Percentiles rank a stretch among this genome's conserved stretches.
These are phyloP conservation scores for Clavispora vitiphila DNA, from an alignment of 805 yeast genomes.

Conservation along the genomic window DNA sequence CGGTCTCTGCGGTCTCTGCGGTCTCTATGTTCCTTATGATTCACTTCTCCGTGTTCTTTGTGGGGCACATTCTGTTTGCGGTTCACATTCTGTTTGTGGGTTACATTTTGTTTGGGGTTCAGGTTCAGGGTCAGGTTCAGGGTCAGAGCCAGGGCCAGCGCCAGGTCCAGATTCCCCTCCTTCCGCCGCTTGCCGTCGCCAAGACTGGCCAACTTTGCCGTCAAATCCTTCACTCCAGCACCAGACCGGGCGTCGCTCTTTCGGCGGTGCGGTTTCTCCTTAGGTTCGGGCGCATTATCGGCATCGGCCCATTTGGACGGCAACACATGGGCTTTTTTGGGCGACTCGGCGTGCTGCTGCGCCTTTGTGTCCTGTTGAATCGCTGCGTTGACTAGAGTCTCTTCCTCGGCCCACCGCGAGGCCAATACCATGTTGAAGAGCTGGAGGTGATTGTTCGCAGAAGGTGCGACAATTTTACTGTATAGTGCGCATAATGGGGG, in stretches of 20 bases:
- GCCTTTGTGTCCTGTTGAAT: slow-evolving; percentile 16
- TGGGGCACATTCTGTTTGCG: too few relatives aligned
- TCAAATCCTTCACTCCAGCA: background rate
- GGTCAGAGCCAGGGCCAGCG: background rate
- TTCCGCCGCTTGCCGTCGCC: background rate
- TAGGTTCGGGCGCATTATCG: background rate
- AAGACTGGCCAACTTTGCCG: background rate
- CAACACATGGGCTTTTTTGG: slow-evolving; percentile 14
- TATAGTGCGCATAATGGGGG: background rate
- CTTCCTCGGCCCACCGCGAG: slow-evolving; percentile 36
- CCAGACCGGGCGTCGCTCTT: background rate
- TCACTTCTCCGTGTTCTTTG: too few relatives aligned
- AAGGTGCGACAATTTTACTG: too few relatives aligned
- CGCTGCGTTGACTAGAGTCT: slow-evolving; percentile 22
- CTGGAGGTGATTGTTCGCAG: background rate
- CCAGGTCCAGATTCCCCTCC: too few relatives aligned
- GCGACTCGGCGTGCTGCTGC: background rate
- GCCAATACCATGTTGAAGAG: slow-evolving; percentile 7
- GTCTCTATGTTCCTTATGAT: too few relatives aligned
- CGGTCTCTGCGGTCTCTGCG: too few relatives aligned
- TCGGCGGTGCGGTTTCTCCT: background rate
- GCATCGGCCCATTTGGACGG: slow-evolving; percentile 34
- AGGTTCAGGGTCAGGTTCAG: slow-evolving; percentile 1
- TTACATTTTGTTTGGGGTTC: background rate
- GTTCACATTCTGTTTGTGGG: slow-evolving; percentile 1